These are phyloP conservation scores for Eucalyptus sp. DNA, from an alignment of 345 rosid genomes.

Conservation along the genomic window DNA sequence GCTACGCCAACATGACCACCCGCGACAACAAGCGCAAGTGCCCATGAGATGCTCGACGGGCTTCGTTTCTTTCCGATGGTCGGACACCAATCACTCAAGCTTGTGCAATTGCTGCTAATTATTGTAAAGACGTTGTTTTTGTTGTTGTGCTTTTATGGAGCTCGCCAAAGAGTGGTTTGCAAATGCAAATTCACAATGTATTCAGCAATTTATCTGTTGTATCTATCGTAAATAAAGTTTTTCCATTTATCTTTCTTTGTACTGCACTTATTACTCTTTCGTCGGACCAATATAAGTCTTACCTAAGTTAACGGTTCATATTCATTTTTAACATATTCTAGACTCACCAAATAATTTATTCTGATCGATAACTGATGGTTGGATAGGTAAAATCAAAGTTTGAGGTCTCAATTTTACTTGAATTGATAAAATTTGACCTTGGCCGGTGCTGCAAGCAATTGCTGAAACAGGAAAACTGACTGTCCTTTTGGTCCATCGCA, in stretches of 20 bases:
- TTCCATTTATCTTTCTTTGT: not conserved
- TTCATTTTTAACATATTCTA: not conserved
- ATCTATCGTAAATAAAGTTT: not conserved
- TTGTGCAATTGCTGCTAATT: not conserved
- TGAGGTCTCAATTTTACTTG: not conserved
- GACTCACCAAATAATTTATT: not conserved
- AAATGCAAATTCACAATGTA: not conserved
- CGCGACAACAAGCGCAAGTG: slow-evolving; percentile 62
- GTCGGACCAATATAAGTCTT: not conserved
- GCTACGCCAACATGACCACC: slow-evolving; percentile 59
- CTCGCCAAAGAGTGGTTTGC: not conserved
- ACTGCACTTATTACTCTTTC: not conserved
- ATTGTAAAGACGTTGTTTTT: not conserved
- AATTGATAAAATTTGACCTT: not conserved
- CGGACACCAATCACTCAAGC: not conserved
- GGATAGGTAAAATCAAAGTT: not conserved
- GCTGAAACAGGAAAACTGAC: not conserved
- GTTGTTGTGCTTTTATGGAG: not conserved
- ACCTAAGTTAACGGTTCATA: not conserved
- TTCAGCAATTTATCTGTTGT: not conserved
- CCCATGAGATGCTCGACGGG: slow-evolving; percentile 17
- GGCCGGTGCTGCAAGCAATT: not conserved
- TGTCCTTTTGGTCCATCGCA: not conserved
- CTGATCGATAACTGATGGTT: not conserved
- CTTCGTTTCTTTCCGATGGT: not conserved